Percentiles rank a stretch among this genome's conserved stretches.
Conservation (phyloP, 768 basidiomycete genomes). For the Boletus rubescentipes region DNA sequence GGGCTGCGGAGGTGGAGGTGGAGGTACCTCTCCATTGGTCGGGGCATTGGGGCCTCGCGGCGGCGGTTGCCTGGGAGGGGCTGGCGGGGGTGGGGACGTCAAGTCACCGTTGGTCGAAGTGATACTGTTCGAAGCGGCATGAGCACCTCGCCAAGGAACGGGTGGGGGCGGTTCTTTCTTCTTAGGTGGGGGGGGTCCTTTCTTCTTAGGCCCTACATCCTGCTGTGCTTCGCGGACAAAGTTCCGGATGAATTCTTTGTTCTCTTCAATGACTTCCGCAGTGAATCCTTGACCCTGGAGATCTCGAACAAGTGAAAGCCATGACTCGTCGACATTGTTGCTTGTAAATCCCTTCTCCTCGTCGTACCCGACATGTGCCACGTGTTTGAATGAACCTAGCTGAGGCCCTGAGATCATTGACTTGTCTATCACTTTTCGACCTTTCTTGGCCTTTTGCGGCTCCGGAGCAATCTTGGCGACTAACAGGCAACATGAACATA, state of each 20-base stretch:
- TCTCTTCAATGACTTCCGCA: conserved; percentile 64
- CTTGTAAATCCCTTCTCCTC: conserved; percentile 83
- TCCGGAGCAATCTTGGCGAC: conserved; percentile 48
- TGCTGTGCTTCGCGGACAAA: conserved; percentile 58
- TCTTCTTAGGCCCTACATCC: conserved; percentile 37
- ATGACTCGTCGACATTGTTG: conserved; percentile 85
- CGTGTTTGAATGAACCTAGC: conserved; percentile 76
- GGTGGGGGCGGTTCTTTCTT: conserved; percentile 32
- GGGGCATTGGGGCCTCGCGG: not conserved
- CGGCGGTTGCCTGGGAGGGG: conserved; percentile 35
- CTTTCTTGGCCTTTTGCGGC: conserved; percentile 58
- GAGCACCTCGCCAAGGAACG: conserved; percentile 32
- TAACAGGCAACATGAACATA: conserved; percentile 8
- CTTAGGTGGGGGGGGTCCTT: conserved; percentile 38
- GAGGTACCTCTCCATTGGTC: conserved; percentile 11
- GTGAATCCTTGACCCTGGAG: conserved; percentile 67
- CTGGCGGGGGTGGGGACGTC: conserved; percentile 33
- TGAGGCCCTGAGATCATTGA: conserved; percentile 87
- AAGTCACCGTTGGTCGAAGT: conserved; percentile 21
- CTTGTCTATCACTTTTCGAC: conserved; percentile 81
- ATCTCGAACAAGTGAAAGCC: conserved; percentile 69
- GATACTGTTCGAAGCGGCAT: conserved; percentile 26
- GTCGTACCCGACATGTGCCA: conserved; percentile 96
- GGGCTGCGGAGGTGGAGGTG: conserved; percentile 35
- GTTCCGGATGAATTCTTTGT: conserved; percentile 88